A percentile compares a stretch with the other conserved stretches of the same genome.
phyloP scores from a whole-genome alignment of 805 yeast species.

The Myxozyma mucilagina region DNA sequence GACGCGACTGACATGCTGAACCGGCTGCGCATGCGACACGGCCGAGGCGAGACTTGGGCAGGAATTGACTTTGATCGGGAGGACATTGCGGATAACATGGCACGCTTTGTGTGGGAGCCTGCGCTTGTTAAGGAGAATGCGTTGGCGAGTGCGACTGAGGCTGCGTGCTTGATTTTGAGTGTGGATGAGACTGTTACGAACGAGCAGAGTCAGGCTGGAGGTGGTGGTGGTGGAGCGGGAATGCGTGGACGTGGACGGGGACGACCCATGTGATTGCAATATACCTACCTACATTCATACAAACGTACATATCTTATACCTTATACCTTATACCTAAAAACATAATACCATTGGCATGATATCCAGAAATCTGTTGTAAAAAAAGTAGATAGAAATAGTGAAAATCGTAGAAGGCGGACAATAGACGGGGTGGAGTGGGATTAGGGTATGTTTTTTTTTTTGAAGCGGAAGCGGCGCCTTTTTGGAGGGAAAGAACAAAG shows the following conservation, averaged over 20 bases:
- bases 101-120: conserved; percentile 95
- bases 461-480: no score
- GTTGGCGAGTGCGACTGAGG: conserved; percentile 93
- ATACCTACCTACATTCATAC: not conserved
- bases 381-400: no score
- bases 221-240: conserved; percentile 35
- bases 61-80: conserved; percentile 92
- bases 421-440: no score
- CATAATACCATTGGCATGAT: not conserved
- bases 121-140: conserved; percentile 91
- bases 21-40: conserved; percentile 87
- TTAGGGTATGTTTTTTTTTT: no score
- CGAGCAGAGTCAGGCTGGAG: conserved; percentile 43
- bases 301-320: not conserved
- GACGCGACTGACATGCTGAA: conserved; percentile 95
- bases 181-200: conserved; percentile 81
- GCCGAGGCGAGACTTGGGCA: conserved; percentile 86
- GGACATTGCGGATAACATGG: conserved; percentile 76
- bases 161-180: conserved; percentile 87
- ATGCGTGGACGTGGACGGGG: conserved; percentile 32
- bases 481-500: no score
- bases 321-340: not conserved
- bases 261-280: conserved; percentile 10
- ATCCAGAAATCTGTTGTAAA: no score
- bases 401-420: no score